Evolutionary conservation across 176 grass and related monocot genomes (phyloP), one percentile per base, ranked within the genome.

Genomic region (Ensete ventricosum): DNA sequence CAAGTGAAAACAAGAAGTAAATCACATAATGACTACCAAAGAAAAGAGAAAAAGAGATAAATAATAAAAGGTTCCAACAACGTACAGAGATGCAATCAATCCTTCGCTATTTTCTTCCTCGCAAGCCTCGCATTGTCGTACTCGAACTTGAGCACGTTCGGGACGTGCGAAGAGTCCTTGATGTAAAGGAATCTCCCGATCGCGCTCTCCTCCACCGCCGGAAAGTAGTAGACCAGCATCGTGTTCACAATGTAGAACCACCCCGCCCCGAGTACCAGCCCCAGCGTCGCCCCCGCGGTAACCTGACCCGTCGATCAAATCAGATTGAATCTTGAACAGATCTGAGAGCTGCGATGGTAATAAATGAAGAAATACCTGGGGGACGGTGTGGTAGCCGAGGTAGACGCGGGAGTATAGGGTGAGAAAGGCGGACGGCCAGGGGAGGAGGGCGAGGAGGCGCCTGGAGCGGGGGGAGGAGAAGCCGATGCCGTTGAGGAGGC

Each of bases 331-430:
- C 73, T 66, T 78, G n/a, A 9, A 54, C 12, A 25, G 48, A 60
- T 55, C 73, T 4, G 9, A 78, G 9, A 50, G 52, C 55, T 34
- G 52, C 19, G 34, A 43, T 43, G 34, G 34, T 43, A 43, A 43
- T 43, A 43, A 43, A 43, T 6, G 4, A 34, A 7, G 64, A 11
- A 22, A 11, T 20, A 99, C 95, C 90, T 99, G 95, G 73, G 84
- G 73, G 54, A 99, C 82, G 49, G 88, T 89, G 79, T 99, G 95
- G 66, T 99, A 99, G 2, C 95, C 95, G 52, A 99, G 90, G 70
- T 99, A 94, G 72, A 99, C 95, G 75, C 95, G 87, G 54, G 95
- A 99, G 51, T 91, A 83, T 88, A 99, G 91, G 68, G 95, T 99
- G 64, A 99, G 84, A 78, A 99, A 84, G 9, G 95, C 95, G 8